Evolutionary conservation across 257 asterid species (phyloP), one percentile per base, ranked within the genome.

Genomic region (Plantago elongata): DNA sequence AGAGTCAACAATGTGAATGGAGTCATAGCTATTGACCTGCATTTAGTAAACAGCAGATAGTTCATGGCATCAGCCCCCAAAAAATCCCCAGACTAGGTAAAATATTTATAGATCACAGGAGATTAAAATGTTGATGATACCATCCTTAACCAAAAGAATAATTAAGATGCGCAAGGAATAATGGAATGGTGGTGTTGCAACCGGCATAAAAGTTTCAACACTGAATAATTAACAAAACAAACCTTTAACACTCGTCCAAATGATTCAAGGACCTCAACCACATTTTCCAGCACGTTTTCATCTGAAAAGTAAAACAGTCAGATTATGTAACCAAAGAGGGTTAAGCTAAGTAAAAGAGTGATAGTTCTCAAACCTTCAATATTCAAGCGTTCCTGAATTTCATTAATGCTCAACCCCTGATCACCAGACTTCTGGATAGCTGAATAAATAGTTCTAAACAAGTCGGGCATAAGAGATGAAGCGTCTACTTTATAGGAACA

Each of bases 361-460:
- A 61, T 51, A 67, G 49, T 10, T 51, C 55, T 2, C 79, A 62
- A 69, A 92, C 98, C 95, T 47, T 79, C 71, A 15, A 70, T 64
- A 60, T 77, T 77, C 67, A 80, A 72, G 71, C 72, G 69, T 74
- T 72, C 69, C 61, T 81, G 67, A 74, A 84, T 80, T 66, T 86
- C 95, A 74, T 78, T 71, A 83, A 84, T 77, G 83, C 84, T 81
- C 81, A 92, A 77, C 57, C 99, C 99, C 66, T 81, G 95, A 78
- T 92, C 99, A 57, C 99, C 99, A 71, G 89, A 79, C 76, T 74
- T 86, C 74, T 81, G 95, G 72, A 89, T 84, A 66, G 93, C 89
- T 63, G 86, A 80, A 79, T 81, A 83, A 59, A 89, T 78, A 62
- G 80, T 73, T 80, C 72, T 83, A 75, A 89, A 86, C 9, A 74